phyloP scores from a whole-genome alignment of 1,139 yeast genomes.

The Yamadazyma siamensis region DNA sequence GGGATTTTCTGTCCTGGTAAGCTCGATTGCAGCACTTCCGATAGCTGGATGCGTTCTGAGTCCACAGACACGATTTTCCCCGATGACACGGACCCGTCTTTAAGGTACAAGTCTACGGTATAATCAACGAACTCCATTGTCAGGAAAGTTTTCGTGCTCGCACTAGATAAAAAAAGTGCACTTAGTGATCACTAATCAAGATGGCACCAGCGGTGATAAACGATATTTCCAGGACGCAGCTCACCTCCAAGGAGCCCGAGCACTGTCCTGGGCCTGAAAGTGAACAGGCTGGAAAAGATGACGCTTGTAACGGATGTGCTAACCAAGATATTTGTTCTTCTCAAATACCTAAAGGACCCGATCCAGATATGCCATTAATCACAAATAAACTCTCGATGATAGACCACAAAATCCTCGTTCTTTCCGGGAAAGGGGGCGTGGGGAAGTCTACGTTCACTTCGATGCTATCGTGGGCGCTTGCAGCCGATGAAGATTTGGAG shows the following conservation, averaged over 20 bases:
- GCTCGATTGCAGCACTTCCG: slow-evolving; percentile 25
- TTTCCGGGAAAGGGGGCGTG: slow-evolving; percentile 98
- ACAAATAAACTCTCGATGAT: slow-evolving; percentile 63
- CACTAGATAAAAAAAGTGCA: too few species aligned
- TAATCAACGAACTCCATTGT: slow-evolving; percentile 51
- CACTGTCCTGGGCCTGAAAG: slow-evolving; percentile 99
- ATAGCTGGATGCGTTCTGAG: slow-evolving; percentile 36
- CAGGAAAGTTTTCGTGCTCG: neutral
- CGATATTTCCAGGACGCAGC: slow-evolving; percentile 19
- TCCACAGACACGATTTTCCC: slow-evolving; percentile 49
- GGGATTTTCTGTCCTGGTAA: slow-evolving; percentile 17
- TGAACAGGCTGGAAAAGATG: slow-evolving; percentile 87
- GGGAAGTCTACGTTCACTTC: slow-evolving; percentile 96
- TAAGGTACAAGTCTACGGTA: slow-evolving; percentile 48
- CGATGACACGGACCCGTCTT: slow-evolving; percentile 39
- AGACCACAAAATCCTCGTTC: slow-evolving; percentile 77
- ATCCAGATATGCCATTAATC: slow-evolving; percentile 86
- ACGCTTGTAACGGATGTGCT: slow-evolving; percentile 94
- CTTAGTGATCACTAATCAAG: too few species aligned
- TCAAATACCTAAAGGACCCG: slow-evolving; percentile 85
- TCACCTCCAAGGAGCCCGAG: slow-evolving; percentile 72
- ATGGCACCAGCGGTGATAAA: slow-evolving; percentile 24
- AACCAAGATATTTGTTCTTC: slow-evolving; percentile 88
- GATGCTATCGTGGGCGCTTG: slow-evolving; percentile 93
- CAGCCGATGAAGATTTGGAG: slow-evolving; percentile 82